Evolutionary conservation across 2,329 filamentous ascomycete genomes (phyloP).

Genomic region (Aureobasidium mangrovei): DNA sequence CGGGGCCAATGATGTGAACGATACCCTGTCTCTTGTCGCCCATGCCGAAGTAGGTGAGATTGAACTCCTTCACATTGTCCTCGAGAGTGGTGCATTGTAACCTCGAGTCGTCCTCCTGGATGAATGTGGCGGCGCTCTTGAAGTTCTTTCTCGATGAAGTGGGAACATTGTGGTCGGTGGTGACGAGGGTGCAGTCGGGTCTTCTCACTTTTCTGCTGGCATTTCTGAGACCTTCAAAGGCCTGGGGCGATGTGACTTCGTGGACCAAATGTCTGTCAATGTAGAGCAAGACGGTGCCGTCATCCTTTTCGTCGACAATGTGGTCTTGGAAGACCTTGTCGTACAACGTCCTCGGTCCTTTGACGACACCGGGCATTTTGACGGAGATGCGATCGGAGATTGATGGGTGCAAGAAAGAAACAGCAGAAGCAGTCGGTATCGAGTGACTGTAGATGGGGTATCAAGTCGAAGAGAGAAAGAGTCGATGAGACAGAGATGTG

Average conservation of each 20-base stretch:
- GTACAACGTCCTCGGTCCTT: slow-evolving; percentile 62
- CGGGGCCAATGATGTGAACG: slow-evolving; percentile 94
- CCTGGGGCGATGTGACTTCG: slow-evolving; percentile 98
- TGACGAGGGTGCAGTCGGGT: slow-evolving; percentile 93
- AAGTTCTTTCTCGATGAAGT: slow-evolving; percentile 84
- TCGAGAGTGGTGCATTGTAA: slow-evolving; percentile 93
- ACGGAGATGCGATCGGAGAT: neutral
- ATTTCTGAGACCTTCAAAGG: slow-evolving; percentile 90
- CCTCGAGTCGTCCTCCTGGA: slow-evolving; percentile 87
- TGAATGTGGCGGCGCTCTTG: slow-evolving; percentile 89
- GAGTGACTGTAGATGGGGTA: neutral
- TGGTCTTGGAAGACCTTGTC: slow-evolving; percentile 96
- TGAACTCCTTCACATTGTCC: slow-evolving; percentile 94
- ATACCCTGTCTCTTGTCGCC: slow-evolving; percentile 96
- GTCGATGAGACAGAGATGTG: neutral
- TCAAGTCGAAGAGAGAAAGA: neutral
- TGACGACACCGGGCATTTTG: slow-evolving; percentile 27
- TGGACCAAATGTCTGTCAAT: slow-evolving; percentile 96
- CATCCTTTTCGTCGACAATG: slow-evolving; percentile 88
- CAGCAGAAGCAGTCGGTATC: neutral
- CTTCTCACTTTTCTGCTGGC: slow-evolving; percentile 79
- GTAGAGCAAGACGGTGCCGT: slow-evolving; percentile 86
- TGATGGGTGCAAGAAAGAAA: neutral
- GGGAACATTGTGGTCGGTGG: slow-evolving; percentile 95
- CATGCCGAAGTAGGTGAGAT: slow-evolving; percentile 93